These are phyloP conservation scores for Diplodia seriata DNA, from an alignment of 2,329 filamentous ascomycete genomes.

Conservation along the genomic window DNA sequence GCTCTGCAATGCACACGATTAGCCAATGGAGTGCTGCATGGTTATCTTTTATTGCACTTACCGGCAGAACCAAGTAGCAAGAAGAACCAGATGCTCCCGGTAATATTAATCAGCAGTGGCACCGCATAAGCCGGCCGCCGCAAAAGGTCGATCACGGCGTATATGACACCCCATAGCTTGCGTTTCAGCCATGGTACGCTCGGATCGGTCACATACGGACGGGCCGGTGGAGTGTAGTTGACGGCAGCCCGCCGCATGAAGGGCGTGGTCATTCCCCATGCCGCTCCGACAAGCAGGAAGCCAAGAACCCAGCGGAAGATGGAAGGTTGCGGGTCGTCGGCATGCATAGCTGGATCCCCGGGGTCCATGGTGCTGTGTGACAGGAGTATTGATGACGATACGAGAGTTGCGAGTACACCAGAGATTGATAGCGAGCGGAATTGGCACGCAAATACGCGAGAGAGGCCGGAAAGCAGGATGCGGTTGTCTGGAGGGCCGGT, in stretches of 20 bases:
- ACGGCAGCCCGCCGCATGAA: conserved; percentile 90
- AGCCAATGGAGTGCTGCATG: neutral
- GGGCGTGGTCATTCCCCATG: conserved; percentile 87
- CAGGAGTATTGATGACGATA: neutral
- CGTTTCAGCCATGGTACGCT: conserved; percentile 62
- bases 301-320: conserved; percentile 84
- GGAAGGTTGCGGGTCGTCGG: conserved; percentile 42
- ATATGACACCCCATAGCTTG: conserved; percentile 70
- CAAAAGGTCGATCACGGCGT: conserved; percentile 78
- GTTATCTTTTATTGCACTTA: conserved; percentile 55
- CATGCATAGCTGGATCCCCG: conserved; percentile 1
- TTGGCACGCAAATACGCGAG: neutral
- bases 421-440: neutral
- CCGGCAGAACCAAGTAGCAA: conserved; percentile 89
- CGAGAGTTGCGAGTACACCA: neutral
- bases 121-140: conserved; percentile 83
- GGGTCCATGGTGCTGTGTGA: conserved; percentile 15
- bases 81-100: conserved; percentile 96
- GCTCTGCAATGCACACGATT: conserved; percentile 60
- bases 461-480: conserved; percentile 1
- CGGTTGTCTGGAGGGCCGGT: neutral
- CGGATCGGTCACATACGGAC: conserved; percentile 44
- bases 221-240: conserved; percentile 66
- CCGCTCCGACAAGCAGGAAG: conserved; percentile 88
- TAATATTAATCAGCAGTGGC: conserved; percentile 85